phyloP scores from a whole-genome alignment of 2,329 filamentous ascomycete genomes.

The Pyrenochaeta sp. region DNA sequence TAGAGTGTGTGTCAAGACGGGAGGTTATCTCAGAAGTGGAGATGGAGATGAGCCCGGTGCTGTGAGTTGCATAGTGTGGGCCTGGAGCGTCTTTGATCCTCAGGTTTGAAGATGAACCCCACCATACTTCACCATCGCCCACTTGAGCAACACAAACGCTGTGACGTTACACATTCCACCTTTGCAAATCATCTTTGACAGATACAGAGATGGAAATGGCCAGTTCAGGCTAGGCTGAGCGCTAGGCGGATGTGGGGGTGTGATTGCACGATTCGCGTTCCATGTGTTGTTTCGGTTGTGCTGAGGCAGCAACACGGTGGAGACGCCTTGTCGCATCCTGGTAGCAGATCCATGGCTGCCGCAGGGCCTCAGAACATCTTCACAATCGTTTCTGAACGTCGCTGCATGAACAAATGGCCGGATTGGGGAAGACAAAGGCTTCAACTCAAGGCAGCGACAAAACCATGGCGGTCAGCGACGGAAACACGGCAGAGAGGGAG shows the following conservation, averaged over 20 bases:
- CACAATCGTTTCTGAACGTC: slow-evolving; percentile 10
- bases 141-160: too few relatives aligned
- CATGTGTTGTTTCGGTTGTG: slow-evolving; percentile 35
- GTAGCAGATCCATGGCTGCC: slow-evolving; percentile 11
- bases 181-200: not conserved
- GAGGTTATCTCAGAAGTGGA: too few relatives aligned
- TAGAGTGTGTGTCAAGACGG: too few relatives aligned
- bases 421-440: slow-evolving; percentile 27
- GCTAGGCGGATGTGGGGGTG: slow-evolving; percentile 24
- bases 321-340: slow-evolving; percentile 15
- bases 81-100: too few relatives aligned
- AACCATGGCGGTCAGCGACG: slow-evolving; percentile 23
- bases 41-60: too few relatives aligned
- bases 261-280: slow-evolving; percentile 26
- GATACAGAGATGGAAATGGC: not conserved
- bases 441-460: slow-evolving; percentile 39
- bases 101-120: too few relatives aligned
- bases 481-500: slow-evolving; percentile 6
- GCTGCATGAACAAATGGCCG: slow-evolving; percentile 21
- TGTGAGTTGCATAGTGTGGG: too few relatives aligned
- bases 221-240: not conserved
- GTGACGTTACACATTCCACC: not conserved
- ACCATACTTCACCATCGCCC: too few relatives aligned
- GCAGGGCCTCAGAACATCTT: slow-evolving; percentile 8
- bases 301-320: slow-evolving; percentile 24